These are phyloP conservation scores for Sequoiadendron giganteum DNA, from an alignment of 75 land plant species.

Conservation along the genomic window DNA sequence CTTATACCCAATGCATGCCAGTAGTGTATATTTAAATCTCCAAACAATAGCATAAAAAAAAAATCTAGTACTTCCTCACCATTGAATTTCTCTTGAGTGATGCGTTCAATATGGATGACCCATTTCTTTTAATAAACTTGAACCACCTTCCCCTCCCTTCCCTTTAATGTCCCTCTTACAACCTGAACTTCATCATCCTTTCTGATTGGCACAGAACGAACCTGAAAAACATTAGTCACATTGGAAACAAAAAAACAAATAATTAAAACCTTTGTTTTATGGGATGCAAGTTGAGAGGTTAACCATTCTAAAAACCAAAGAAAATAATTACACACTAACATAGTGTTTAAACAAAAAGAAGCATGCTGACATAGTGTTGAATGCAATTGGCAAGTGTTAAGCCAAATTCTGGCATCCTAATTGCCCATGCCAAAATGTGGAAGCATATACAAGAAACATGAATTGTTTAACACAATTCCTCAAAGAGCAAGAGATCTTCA, in stretches of 20 bases:
- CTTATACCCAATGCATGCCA: neutral
- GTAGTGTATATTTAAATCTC: neutral
- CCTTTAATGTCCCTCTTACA: conserved; percentile 44
- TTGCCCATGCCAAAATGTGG: too few relatives aligned
- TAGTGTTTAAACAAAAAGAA: too few relatives aligned
- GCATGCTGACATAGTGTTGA: too few relatives aligned
- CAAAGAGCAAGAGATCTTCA: too few relatives aligned
- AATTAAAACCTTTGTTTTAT: too few relatives aligned
- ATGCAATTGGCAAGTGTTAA: too few relatives aligned
- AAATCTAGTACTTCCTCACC: conserved; percentile 15
- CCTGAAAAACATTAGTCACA: conserved; percentile 1
- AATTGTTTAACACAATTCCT: too few relatives aligned
- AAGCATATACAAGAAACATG: too few relatives aligned
- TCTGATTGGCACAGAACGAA: conserved; percentile 42
- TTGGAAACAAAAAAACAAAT: neutral
- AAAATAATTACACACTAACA: too few relatives aligned
- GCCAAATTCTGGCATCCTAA: too few relatives aligned
- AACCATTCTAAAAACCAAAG: too few relatives aligned
- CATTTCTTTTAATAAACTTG: conserved; percentile 42
- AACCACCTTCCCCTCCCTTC: conserved; percentile 53
- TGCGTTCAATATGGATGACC: conserved; percentile 51
- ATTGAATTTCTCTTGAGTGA: conserved; percentile 63
- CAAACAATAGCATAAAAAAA: neutral
- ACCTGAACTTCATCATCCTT: conserved; percentile 60
- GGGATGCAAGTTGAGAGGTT: too few relatives aligned